These are phyloP conservation scores for Trichoderma gracile DNA, from an alignment of 2,329 filamentous ascomycete species.

Conservation along the genomic window DNA sequence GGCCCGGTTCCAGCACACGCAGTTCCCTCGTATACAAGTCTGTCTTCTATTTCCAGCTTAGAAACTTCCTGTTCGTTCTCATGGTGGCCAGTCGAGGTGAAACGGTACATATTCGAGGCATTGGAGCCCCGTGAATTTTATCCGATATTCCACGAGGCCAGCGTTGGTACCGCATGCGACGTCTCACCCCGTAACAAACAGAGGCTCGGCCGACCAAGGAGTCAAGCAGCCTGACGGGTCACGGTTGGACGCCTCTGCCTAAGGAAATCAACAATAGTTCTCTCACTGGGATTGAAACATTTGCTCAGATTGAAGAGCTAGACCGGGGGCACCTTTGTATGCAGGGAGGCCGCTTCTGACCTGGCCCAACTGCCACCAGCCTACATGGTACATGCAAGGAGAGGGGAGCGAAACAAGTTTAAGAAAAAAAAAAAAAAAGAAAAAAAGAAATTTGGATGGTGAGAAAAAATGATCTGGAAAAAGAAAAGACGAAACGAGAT, in stretches of 20 bases:
- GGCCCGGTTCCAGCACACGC: neutral
- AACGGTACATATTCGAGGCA: neutral
- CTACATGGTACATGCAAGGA: neutral
- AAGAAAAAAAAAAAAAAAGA: neutral
- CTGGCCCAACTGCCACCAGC: neutral
- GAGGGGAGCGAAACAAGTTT: neutral
- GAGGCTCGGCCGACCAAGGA: neutral
- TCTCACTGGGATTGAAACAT: neutral
- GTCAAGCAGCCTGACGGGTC: neutral
- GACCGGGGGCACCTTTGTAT: neutral
- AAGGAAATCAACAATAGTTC: neutral
- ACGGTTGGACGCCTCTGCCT: neutral
- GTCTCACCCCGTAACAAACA: neutral
- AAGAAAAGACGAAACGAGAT: neutral
- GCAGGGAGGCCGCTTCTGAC: constrained; percentile 9
- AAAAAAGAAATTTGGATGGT: neutral
- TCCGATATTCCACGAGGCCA: neutral
- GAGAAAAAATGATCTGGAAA: too few relatives aligned
- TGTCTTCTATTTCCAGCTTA: neutral
- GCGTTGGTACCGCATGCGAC: neutral
- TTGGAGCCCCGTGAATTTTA: neutral
- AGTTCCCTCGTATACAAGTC: neutral
- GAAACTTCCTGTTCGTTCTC: too few relatives aligned
- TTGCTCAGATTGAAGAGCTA: constrained; percentile 1
- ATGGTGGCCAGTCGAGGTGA: neutral